Evolutionary conservation across 2,329 filamentous ascomycete species (phyloP).

Genomic region (Hansfordia pulvinata): DNA sequence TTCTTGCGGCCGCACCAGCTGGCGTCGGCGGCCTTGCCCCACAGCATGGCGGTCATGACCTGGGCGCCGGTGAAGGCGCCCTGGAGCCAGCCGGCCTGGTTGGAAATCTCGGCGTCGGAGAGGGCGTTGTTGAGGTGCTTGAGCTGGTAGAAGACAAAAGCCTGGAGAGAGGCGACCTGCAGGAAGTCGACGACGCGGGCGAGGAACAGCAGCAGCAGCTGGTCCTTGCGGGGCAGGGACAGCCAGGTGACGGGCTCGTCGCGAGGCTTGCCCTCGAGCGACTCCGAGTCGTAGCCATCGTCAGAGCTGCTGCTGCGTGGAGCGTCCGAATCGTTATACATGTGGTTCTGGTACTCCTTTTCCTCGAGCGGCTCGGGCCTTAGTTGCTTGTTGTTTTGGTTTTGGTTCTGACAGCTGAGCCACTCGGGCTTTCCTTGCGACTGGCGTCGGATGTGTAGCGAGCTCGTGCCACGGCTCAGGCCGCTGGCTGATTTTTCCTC

Average conservation of each 20-base stretch:
- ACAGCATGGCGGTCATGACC: slow-evolving; percentile 59
- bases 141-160: slow-evolving; percentile 67
- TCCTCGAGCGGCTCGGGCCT: no score
- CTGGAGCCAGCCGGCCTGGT: slow-evolving; percentile 56
- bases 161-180: slow-evolving; percentile 53
- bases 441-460: slow-evolving; percentile 1
- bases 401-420: no score
- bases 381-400: no score
- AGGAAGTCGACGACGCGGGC: slow-evolving; percentile 61
- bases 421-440: slow-evolving; percentile 1
- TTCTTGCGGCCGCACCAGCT: slow-evolving; percentile 50
- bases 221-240: slow-evolving; percentile 56
- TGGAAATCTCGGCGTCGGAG: slow-evolving; percentile 41
- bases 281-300: slow-evolving; percentile 7
- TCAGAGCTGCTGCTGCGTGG: no score
- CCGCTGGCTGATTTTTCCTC: slow-evolving; percentile 1
- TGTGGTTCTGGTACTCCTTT: no score
- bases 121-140: slow-evolving; percentile 47
- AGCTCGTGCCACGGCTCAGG: slow-evolving; percentile 1
- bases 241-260: slow-evolving; percentile 46
- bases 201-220: slow-evolving; percentile 56
- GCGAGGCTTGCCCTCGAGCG: slow-evolving; percentile 6
- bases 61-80: slow-evolving; percentile 62
- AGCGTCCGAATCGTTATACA: no score
- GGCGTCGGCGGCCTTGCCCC: slow-evolving; percentile 53